These are phyloP conservation scores for Arthrobotrys entomopaga DNA, from an alignment of 2,329 filamentous ascomycete species.

Conservation along the genomic window DNA sequence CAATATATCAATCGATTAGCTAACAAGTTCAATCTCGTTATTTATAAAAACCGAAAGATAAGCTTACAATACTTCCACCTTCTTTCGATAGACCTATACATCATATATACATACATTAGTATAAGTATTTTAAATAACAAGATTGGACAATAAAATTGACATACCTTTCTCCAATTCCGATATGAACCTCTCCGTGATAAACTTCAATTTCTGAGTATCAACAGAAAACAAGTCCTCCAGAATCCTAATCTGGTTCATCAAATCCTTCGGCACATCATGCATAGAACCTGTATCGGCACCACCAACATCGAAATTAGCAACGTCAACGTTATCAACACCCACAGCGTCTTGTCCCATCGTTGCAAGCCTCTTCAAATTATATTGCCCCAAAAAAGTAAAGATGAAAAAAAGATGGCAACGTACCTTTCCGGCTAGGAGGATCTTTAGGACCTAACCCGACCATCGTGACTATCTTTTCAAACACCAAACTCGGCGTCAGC, in stretches of 20 bases:
- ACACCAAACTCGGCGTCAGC: slow-evolving; percentile 34
- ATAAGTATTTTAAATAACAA: background rate
- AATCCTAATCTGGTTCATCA: slow-evolving; percentile 75
- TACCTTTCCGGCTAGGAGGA: slow-evolving; percentile 59
- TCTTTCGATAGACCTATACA: slow-evolving; percentile 79
- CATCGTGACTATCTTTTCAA: slow-evolving; percentile 50
- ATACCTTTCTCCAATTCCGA: slow-evolving; percentile 85
- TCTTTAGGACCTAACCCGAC: slow-evolving; percentile 52
- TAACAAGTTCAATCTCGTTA: slow-evolving; percentile 12
- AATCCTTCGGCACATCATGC: slow-evolving; percentile 77
- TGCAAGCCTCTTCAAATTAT: too few relatives aligned
- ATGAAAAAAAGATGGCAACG: slow-evolving; percentile 36
- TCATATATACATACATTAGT: background rate
- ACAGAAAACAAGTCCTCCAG: slow-evolving; percentile 88
- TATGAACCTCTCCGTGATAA: slow-evolving; percentile 89
- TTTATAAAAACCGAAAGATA: too few relatives aligned
- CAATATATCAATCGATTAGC: slow-evolving; percentile 56
- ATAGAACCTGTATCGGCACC: slow-evolving; percentile 75
- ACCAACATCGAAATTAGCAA: slow-evolving; percentile 7
- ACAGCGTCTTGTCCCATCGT: slow-evolving; percentile 9
- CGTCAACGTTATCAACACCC: background rate
- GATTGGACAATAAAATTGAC: slow-evolving; percentile 48
- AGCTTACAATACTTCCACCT: slow-evolving; percentile 87
- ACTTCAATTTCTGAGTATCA: slow-evolving; percentile 80
- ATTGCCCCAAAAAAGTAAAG: too few relatives aligned